Percentiles rank a stretch among this genome's conserved stretches.
Conservation (phyloP, 2,329 filamentous ascomycete genomes). For the Colletotrichum plurivorum region DNA sequence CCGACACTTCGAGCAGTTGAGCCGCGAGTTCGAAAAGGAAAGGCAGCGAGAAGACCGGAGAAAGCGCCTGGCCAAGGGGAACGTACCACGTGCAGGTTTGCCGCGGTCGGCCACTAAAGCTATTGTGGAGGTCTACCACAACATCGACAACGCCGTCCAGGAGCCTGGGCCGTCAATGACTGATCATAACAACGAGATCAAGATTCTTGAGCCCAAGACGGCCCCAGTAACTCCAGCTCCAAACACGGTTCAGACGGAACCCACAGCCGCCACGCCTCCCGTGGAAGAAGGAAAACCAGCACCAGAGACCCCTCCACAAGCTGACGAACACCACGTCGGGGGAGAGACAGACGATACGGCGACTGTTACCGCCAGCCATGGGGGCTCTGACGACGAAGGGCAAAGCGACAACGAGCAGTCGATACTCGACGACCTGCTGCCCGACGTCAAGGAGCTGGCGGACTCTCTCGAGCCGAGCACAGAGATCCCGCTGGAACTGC, state of each 20-base stretch:
- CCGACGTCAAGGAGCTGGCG: slow-evolving; percentile 73
- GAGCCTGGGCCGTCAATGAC: slow-evolving; percentile 80
- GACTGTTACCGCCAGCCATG: slow-evolving; percentile 65
- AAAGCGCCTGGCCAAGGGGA: slow-evolving; percentile 81
- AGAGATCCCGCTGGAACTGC: slow-evolving; percentile 79
- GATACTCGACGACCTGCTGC: slow-evolving; percentile 77
- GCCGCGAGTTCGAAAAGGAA: slow-evolving; percentile 96
- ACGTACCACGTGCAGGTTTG: slow-evolving; percentile 81
- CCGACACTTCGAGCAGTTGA: slow-evolving; percentile 96
- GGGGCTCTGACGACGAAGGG: slow-evolving; percentile 77
- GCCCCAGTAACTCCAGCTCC: slow-evolving; percentile 30
- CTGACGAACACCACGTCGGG: slow-evolving; percentile 38
- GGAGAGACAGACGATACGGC: slow-evolving; percentile 52
- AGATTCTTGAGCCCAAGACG: slow-evolving; percentile 35
- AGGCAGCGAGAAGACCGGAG: slow-evolving; percentile 83
- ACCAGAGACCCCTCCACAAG: slow-evolving; percentile 27
- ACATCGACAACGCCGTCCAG: slow-evolving; percentile 92
- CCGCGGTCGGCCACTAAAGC: slow-evolving; percentile 94
- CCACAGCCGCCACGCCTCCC: slow-evolving; percentile 40
- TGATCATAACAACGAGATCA: slow-evolving; percentile 38
- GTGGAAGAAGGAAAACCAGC: slow-evolving; percentile 14
- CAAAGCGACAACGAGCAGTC: slow-evolving; percentile 81
- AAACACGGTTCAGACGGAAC: slow-evolving; percentile 33
- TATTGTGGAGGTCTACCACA: slow-evolving; percentile 95
- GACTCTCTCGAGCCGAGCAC: slow-evolving; percentile 73